Conservation (phyloP, 225 moss, liverwort and hornwort species). For the Lunularia cruciata region DNA sequence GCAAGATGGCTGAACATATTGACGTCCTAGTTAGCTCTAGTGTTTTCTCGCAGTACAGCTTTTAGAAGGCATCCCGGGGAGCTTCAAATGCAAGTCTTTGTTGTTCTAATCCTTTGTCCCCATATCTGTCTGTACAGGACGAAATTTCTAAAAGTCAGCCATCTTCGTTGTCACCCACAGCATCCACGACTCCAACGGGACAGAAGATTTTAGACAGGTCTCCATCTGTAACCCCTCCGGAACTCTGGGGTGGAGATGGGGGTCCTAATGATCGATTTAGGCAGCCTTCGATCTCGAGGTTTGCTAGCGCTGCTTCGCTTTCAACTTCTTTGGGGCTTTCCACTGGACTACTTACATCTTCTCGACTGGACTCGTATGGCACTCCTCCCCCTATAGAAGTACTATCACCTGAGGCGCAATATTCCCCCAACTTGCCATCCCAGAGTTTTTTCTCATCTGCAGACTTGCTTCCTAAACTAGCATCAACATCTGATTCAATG, state of each 20-base stretch:
- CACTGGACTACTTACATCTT: conserved; percentile 43
- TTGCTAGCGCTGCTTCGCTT: conserved; percentile 52
- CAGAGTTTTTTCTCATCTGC: conserved; percentile 52
- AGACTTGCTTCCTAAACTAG: conserved; percentile 41
- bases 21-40: too few relatives aligned
- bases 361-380: conserved; percentile 70
- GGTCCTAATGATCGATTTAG: conserved; percentile 32
- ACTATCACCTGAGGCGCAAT: conserved; percentile 45
- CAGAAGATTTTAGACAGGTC: conserved; percentile 62
- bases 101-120: too few relatives aligned
- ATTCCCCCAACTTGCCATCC: conserved; percentile 32
- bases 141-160: conserved; percentile 57
- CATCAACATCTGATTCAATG: conserved; percentile 32
- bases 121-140: conserved; percentile 50
- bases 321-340: conserved; percentile 46
- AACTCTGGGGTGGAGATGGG: conserved; percentile 94
- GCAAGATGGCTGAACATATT: too few relatives aligned
- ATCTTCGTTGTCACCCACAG: conserved; percentile 55
- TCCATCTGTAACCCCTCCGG: conserved; percentile 93
- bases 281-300: conserved; percentile 58
- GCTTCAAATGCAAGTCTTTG: too few relatives aligned
- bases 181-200: conserved; percentile 41
- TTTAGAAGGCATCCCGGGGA: too few relatives aligned
- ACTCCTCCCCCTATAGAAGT: conserved; percentile 43
- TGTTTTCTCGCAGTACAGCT: too few relatives aligned